Evolutionary conservation across 2,329 filamentous ascomycete genomes (phyloP).

Genomic region (Cordyceps militaris): DNA sequence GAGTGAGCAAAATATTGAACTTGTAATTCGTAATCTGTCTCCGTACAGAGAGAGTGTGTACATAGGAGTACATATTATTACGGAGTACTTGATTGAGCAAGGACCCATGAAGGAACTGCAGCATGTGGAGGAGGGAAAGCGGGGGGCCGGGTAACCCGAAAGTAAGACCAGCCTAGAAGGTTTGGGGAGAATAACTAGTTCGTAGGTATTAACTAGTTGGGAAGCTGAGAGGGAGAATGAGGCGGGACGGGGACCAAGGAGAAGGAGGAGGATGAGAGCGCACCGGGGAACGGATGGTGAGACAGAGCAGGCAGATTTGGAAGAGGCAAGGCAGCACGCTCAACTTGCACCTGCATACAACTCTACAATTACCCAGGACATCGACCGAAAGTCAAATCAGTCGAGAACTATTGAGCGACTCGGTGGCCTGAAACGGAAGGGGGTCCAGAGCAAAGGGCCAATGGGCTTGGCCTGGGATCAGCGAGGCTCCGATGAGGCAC

Average conservation of each 20-base stretch:
- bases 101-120: not conserved
- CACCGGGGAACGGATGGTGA: not conserved
- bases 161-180: not conserved
- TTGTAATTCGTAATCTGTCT: no score
- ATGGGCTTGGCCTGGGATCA: not conserved
- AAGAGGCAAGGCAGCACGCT: not conserved
- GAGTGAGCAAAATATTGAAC: not conserved
- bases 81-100: not conserved
- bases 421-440: slow-evolving; percentile 6
- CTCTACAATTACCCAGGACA: not conserved
- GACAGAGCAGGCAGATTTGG: not conserved
- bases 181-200: not conserved
- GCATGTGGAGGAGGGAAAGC: not conserved
- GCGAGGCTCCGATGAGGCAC: not conserved
- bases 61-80: no score
- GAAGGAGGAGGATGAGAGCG: not conserved
- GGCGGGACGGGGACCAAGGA: not conserved
- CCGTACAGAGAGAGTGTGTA: no score
- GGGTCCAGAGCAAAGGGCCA: not conserved
- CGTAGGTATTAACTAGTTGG: no score
- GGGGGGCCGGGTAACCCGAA: not conserved
- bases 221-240: not conserved
- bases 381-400: slow-evolving; percentile 2
- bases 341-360: not conserved
- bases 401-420: slow-evolving; percentile 3